Percentiles rank a stretch among this genome's conserved stretches.
These are phyloP conservation scores for Ogataea paradorogensis DNA, from an alignment of 805 yeast species.

Conservation along the genomic window DNA sequence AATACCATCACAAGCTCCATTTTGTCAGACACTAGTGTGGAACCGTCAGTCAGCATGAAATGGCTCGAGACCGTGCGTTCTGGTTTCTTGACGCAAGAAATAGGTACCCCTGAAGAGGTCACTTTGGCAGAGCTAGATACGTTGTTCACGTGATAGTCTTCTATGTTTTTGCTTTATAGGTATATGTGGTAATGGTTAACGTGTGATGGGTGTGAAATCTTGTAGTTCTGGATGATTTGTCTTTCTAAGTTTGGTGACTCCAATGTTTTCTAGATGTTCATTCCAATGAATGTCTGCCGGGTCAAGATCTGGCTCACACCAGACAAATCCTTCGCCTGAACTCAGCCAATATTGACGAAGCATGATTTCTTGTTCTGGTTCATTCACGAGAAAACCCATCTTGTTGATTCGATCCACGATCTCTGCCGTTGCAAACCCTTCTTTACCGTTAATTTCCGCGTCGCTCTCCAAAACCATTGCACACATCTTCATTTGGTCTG, in stretches of 20 bases:
- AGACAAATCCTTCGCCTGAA: conserved; percentile 81
- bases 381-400: conserved; percentile 40
- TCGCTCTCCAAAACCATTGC: conserved; percentile 66
- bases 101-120: conserved; percentile 74
- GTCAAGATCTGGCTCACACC: conserved; percentile 90
- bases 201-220: conserved; percentile 7
- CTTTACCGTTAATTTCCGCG: conserved; percentile 45
- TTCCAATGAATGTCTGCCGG: conserved; percentile 62
- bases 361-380: conserved; percentile 63
- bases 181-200: conserved; percentile 13
- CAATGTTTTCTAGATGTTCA: conserved; percentile 30
- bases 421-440: conserved; percentile 37
- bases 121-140: conserved; percentile 67
- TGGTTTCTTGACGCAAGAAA: conserved; percentile 76
- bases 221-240: conserved; percentile 9
- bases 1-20: conserved; percentile 33
- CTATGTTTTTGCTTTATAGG: conserved; percentile 11
- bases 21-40: conserved; percentile 35
- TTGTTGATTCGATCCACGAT: conserved; percentile 33
- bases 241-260: conserved; percentile 33
- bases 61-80: conserved; percentile 75
- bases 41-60: conserved; percentile 44
- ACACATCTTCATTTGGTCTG: conserved; percentile 67
- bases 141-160: conserved; percentile 35
- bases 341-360: conserved; percentile 84